Base-by-base conservation (phyloP, 202 grass and related monocot species). In the Schoenoplectus triqueter region DNA sequence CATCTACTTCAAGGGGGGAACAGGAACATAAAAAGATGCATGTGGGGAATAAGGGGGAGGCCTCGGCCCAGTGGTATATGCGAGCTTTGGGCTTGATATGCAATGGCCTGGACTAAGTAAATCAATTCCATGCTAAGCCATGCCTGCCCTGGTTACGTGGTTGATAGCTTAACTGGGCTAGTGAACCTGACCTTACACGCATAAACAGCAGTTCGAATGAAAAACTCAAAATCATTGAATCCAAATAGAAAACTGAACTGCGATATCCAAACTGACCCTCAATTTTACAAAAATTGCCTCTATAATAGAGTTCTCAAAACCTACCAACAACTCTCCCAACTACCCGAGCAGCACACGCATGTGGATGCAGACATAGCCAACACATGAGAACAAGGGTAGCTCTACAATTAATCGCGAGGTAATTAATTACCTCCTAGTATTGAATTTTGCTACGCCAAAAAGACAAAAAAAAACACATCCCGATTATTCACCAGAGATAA, bases 271-370 rank as follows among this genome's bases (percentile, higher is more conserved):
- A 60, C 75, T 59, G 75, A 78, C 39, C 51, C 52, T 78, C 73
- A 59, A 60, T 55, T 78, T 42, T 78, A 78, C 52, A 78, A 78
- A 78, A 44, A 78, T 59, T 78, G 75, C 55, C 75, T 78, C 75
- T 78, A 78, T 78, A 61, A 45, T 39, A 10, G 2, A 61, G 31
- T 61, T 59, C 54, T 60, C 52, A 17, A 78, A 78, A 78, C 55
- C 55, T 44, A 78, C 75, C 75, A 82, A 22, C 41, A 62, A 77
- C 59, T 66, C 63, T 82, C 42, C 54, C 22, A 48, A 0, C 7
- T 44, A 82, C 44, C 42, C 79, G 11, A 73, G 47, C 61, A 57
- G n/a, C 76, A 67, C 79, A 82, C 42, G 14, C 79, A 67, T 8
- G 18, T 61, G 11, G 42, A 50, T 18, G 20, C 59, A 81, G 14